Evolutionary conservation across 164 flowering plant species (phyloP).

Genomic region (Cinnamomum chago): DNA sequence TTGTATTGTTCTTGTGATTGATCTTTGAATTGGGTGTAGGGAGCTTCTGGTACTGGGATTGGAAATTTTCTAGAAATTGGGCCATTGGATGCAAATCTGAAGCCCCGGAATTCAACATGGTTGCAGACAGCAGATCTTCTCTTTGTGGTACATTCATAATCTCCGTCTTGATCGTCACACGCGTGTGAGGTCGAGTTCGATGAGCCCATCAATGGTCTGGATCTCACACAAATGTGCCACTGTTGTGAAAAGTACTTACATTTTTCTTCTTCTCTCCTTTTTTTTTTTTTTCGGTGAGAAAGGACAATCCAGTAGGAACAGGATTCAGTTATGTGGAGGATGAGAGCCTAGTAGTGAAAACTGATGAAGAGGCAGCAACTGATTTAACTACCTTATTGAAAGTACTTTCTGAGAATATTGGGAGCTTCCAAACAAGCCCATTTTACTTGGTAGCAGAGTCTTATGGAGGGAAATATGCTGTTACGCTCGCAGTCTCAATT

Average conservation of each 20-base stretch:
- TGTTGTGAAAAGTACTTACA: background rate
- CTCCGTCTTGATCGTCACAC: background rate
- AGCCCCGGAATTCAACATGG: conserved; percentile 60
- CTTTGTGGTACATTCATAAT: conserved; percentile 35
- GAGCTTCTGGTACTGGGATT: conserved; percentile 53
- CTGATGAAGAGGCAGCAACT: conserved; percentile 71
- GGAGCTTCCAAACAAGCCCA: conserved; percentile 59
- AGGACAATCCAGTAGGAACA: conserved; percentile 97
- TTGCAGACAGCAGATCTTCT: conserved; percentile 51
- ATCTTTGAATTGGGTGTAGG: conserved; percentile 20
- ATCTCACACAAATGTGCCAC: background rate
- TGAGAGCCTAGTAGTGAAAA: conserved; percentile 43
- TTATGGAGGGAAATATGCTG: conserved; percentile 88
- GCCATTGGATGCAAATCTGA: conserved; percentile 40
- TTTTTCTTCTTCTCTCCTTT: no score
- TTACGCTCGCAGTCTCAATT: conserved; percentile 58
- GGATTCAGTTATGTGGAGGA: conserved; percentile 89
- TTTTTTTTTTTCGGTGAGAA: background rate
- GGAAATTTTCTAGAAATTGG: conserved; percentile 61
- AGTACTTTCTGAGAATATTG: conserved; percentile 48
- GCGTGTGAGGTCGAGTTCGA: no score
- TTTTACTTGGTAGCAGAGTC: conserved; percentile 81
- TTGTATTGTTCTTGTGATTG: background rate
- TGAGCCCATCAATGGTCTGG: no score
- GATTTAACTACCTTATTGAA: conserved; percentile 65